Conservation (phyloP, 768 basidiomycete genomes). For the Termitomyces sp. region DNA sequence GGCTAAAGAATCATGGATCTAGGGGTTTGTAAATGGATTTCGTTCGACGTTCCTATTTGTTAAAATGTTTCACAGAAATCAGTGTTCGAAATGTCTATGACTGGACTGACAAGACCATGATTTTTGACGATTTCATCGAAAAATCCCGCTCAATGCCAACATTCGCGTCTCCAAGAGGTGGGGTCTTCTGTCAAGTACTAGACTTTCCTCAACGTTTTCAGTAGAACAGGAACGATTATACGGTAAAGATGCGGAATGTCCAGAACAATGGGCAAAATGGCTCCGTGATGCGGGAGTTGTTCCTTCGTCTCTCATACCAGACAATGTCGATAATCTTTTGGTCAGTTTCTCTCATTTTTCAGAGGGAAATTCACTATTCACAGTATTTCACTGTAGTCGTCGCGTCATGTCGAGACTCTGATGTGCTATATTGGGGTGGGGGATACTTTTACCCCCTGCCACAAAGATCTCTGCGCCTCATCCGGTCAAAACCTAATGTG, state of each 20-base stretch:
- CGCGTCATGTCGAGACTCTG: constrained; percentile 56
- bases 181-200: constrained; percentile 5
- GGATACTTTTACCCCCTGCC: constrained; percentile 80
- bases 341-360: constrained; percentile 19
- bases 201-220: neutral
- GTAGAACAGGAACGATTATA: constrained; percentile 61
- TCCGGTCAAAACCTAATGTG: constrained; percentile 88
- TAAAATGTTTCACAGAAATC: constrained; percentile 36
- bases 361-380: neutral
- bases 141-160: constrained; percentile 29
- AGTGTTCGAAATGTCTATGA: constrained; percentile 59
- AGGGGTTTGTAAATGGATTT: constrained; percentile 15
- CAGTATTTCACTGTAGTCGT: constrained; percentile 28
- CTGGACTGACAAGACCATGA: constrained; percentile 46
- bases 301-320: constrained; percentile 48
- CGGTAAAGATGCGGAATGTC: constrained; percentile 75
- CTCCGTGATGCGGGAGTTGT: constrained; percentile 40
- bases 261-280: constrained; percentile 60
- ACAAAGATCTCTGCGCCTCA: constrained; percentile 82
- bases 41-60: neutral
- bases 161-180: constrained; percentile 36
- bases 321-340: constrained; percentile 52
- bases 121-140: constrained; percentile 48
- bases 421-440: constrained; percentile 85
- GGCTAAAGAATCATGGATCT: constrained; percentile 36